Evolutionary conservation across 345 rosid species (phyloP).

Genomic region (Dipteronia sinensis): DNA sequence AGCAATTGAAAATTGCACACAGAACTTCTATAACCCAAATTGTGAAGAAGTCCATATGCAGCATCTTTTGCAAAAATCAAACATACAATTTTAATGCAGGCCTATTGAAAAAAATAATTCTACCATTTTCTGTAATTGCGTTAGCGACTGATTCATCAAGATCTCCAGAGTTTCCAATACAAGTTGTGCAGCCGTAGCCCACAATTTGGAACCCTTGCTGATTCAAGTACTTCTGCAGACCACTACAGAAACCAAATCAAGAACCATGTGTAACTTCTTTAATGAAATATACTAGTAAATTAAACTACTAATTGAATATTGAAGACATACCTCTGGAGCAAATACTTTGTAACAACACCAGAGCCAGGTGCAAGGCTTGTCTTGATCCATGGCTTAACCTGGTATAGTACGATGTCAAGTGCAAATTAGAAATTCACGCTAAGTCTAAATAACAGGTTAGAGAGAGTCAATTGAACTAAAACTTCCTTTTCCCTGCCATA

Average conservation of each 20-base stretch:
- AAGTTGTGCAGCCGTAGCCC: slow-evolving; percentile 86
- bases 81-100: background rate
- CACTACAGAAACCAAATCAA: slow-evolving; percentile 42
- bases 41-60: background rate
- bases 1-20: background rate
- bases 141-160: slow-evolving; percentile 63
- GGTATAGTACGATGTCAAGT: slow-evolving; percentile 19
- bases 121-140: slow-evolving; percentile 73
- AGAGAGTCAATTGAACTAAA: background rate
- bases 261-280: background rate
- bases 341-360: slow-evolving; percentile 71
- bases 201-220: slow-evolving; percentile 72
- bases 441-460: background rate
- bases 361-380: slow-evolving; percentile 90
- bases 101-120: background rate
- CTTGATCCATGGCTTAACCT: slow-evolving; percentile 91
- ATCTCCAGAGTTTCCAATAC: slow-evolving; percentile 79
- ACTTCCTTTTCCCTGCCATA: background rate
- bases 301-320: background rate
- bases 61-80: background rate
- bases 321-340: slow-evolving; percentile 55
- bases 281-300: background rate
- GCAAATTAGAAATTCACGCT: background rate
- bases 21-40: background rate
- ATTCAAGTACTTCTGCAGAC: slow-evolving; percentile 62